Evolutionary conservation across 2,329 filamentous ascomycete species (phyloP), one percentile per base, ranked within the genome.

Genomic region (Mycogone perniciosa): DNA sequence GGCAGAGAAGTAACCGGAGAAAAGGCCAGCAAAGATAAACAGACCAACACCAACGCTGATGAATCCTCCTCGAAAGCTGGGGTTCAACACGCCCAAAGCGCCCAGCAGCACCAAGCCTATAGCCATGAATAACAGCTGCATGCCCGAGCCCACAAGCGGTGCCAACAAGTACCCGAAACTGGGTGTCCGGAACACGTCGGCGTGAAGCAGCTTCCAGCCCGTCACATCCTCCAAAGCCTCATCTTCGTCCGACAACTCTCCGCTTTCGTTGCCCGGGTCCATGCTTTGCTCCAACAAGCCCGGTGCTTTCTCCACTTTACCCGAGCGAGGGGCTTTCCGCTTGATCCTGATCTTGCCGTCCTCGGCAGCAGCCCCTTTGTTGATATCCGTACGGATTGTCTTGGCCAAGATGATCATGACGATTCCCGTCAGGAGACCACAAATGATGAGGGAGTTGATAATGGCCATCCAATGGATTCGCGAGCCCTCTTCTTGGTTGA

Each of bases 391-490:
- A 49, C 85, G 81, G 44, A 92, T 81, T 0, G 89, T 95, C 60
- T 86, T 82, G 31, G 86, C 79, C 59, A 93, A 74, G 54, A 95
- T 91, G 63, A 95, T 86, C 52, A 88, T 80, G 27, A 93, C 87
- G 34, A 89, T 83, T 13, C 85, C 84, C 2, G 87, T 90, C 39
- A 95, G 73, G 34, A 93, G 73, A 6, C 85, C 85, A 45, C 86
- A 88, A 57, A 95, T 93, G 57, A 90, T 85, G 57, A 95, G 69
- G 0, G 89, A 93, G 70, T 95, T 95, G 67, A 93, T 69, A 56
- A 95, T 92, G 34, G 89, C 89, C 50, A 95, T 76, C 88, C 89
- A 95, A 65, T 95, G 89, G 27, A 92, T 88, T 63, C 82, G 84
- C 29, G 81, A 84, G 42, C 86, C 87, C 58, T 92, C 88, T 52